phyloP scores from a whole-genome alignment of 805 yeast genomes.

The Monosporozyma servazzii region DNA sequence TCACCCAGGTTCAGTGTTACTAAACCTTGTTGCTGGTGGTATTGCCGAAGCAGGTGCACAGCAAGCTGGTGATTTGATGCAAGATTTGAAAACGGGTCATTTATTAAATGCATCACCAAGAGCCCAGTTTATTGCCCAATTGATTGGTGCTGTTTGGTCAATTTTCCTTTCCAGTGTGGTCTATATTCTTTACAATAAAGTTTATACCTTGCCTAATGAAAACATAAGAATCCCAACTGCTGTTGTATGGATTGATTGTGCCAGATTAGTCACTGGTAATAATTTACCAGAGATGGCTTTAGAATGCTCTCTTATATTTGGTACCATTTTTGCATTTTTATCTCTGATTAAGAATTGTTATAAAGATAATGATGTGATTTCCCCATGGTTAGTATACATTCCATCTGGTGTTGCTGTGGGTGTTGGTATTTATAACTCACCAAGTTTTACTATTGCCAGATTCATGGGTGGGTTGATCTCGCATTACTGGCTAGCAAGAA shows the following conservation, averaged over 20 bases:
- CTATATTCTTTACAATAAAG: constrained; percentile 71
- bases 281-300: constrained; percentile 78
- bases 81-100: constrained; percentile 91
- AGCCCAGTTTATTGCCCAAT: constrained; percentile 85
- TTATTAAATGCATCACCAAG: constrained; percentile 83
- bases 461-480: constrained; percentile 79
- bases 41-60: constrained; percentile 98
- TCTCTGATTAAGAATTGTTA: constrained; percentile 55
- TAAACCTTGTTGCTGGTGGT: constrained; percentile 90
- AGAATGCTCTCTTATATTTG: constrained; percentile 51
- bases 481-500: constrained; percentile 43
- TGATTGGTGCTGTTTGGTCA: constrained; percentile 82
- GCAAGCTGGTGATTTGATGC: constrained; percentile 98
- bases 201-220: constrained; percentile 77
- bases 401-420: constrained; percentile 98
- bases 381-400: constrained; percentile 40
- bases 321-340: constrained; percentile 57
- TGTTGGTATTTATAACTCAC: constrained; percentile 88
- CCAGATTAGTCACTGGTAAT: constrained; percentile 82
- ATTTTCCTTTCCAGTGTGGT: constrained; percentile 69
- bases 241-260: constrained; percentile 92
- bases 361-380: constrained; percentile 32
- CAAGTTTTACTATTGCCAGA: constrained; percentile 87
- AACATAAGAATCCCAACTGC: constrained; percentile 90
- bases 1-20: constrained; percentile 73